These are phyloP conservation scores for Aspergillus intermedius DNA, from an alignment of 2,329 filamentous ascomycete species.

Conservation along the genomic window DNA sequence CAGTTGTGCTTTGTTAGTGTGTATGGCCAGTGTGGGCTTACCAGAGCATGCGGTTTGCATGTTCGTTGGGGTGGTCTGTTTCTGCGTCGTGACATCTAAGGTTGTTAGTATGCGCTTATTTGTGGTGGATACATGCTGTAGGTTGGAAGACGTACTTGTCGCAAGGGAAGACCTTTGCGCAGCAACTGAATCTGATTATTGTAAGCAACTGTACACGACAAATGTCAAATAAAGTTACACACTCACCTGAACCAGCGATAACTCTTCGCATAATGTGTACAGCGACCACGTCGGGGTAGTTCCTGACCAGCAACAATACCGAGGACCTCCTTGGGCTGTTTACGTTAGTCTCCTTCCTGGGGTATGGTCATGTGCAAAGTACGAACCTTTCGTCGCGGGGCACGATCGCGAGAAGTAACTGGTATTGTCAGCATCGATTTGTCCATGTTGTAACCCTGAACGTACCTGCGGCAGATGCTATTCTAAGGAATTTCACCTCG, in stretches of 20 bases:
- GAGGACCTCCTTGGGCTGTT: constrained; percentile 44
- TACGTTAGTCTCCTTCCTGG: background rate
- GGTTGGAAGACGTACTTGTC: constrained; percentile 38
- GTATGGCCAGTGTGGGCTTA: constrained; percentile 19
- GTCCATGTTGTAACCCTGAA: constrained; percentile 1
- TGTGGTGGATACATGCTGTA: no score
- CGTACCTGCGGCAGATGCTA: constrained; percentile 52
- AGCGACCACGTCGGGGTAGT: constrained; percentile 48
- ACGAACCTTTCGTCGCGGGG: constrained; percentile 33
- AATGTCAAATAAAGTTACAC: no score
- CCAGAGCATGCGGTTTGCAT: constrained; percentile 79
- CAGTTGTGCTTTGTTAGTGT: background rate
- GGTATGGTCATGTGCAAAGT: background rate
- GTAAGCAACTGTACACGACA: constrained; percentile 6
- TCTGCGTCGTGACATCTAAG: constrained; percentile 64
- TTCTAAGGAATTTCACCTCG: constrained; percentile 68
- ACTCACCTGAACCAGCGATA: constrained; percentile 51
- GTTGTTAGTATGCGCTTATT: constrained; percentile 1
- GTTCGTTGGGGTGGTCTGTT: constrained; percentile 68
- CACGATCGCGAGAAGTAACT: constrained; percentile 25
- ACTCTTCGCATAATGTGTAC: constrained; percentile 49
- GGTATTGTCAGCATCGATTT: constrained; percentile 4
- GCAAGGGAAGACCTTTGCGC: constrained; percentile 51
- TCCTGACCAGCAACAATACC: constrained; percentile 51
- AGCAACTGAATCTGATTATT: constrained; percentile 47